Evolutionary conservation across 2,329 filamentous ascomycete genomes (phyloP), one percentile per base, ranked within the genome.

Genomic region (Hysterium pulicare): DNA sequence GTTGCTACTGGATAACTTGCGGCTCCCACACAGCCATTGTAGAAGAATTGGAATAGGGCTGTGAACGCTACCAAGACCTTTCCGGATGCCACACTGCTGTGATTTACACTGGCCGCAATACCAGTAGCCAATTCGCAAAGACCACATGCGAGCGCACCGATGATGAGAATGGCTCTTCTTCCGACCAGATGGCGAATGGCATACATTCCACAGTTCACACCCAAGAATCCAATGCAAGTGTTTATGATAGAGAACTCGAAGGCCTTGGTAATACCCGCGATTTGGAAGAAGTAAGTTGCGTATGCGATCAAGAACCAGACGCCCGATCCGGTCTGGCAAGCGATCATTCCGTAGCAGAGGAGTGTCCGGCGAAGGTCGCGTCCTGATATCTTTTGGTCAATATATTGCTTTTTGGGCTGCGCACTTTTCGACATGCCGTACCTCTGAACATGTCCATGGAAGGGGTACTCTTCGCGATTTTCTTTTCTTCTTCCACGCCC

Each of bases 301-400:
- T 77, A 77, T 31, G 66, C 71, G 47, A 76, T 76, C 33, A 75
- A 56, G 50, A 75, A 77, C 71, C 73, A 77, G 0, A 70, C 66
- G 3, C 74, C 74, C 1, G 68, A 63, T 0, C 64, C 69, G 0
- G 66, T 67, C 45, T 75, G 71, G 11, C 69, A 70, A 0, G 69
- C 69, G 24, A 76, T 75, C 40, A 72, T 67, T 16, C 66, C 69
- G 44, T 71, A 75, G 54, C 71, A 77, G n/a, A 77, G 61, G 3
- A 77, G 59, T 2, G 74, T 77, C 4, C 74, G 69, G 8, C 74
- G 64, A 7, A 76, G 61, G 40, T 77, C 71, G 10, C 64, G 67
- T 1, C 72, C 72, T 70, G 30, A 47, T 41, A 20, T 48, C n/a
- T 20, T 19, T 31, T 5, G 21, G 16, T 7, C 21, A 23, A 6